Evolutionary conservation across 2,329 filamentous ascomycete genomes (phyloP).

Genomic region (Aspergillus sergii): DNA sequence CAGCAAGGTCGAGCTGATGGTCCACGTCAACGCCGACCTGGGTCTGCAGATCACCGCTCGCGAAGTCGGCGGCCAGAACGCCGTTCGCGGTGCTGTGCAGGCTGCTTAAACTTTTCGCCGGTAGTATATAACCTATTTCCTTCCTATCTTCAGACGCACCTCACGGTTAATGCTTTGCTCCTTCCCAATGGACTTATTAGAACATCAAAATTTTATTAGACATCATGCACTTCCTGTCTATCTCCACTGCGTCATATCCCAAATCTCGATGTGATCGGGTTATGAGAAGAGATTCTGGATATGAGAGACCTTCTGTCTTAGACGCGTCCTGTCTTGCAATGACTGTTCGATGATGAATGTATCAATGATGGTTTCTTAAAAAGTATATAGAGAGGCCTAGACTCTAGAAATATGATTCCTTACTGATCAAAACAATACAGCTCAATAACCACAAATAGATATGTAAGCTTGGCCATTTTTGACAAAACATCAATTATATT

Average conservation of each 20-base stretch:
- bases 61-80: constrained; percentile 85
- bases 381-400: constrained; percentile 26
- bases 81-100: constrained; percentile 67
- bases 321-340: constrained; percentile 12
- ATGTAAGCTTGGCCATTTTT: too few species aligned
- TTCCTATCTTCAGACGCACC: neutral
- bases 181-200: constrained; percentile 9
- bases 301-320: neutral
- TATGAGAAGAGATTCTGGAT: neutral
- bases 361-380: constrained; percentile 24
- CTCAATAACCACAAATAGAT: neutral
- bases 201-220: constrained; percentile 13
- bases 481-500: constrained; percentile 18
- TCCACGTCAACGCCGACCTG: constrained; percentile 82
- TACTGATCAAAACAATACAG: neutral
- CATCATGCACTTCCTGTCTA: neutral
- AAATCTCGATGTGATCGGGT: neutral
- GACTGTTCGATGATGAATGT: constrained; percentile 28
- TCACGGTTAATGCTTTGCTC: constrained; percentile 13
- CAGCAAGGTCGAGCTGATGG: constrained; percentile 88
- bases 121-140: constrained; percentile 11
- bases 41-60: constrained; percentile 77
- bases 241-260: neutral
- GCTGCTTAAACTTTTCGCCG: constrained; percentile 29
- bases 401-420: constrained; percentile 9